A percentile compares a stretch with the other conserved stretches of the same genome.
These are phyloP conservation scores for Macroventuria anomochaeta DNA, from an alignment of 2,329 filamentous ascomycete species.

Conservation along the genomic window DNA sequence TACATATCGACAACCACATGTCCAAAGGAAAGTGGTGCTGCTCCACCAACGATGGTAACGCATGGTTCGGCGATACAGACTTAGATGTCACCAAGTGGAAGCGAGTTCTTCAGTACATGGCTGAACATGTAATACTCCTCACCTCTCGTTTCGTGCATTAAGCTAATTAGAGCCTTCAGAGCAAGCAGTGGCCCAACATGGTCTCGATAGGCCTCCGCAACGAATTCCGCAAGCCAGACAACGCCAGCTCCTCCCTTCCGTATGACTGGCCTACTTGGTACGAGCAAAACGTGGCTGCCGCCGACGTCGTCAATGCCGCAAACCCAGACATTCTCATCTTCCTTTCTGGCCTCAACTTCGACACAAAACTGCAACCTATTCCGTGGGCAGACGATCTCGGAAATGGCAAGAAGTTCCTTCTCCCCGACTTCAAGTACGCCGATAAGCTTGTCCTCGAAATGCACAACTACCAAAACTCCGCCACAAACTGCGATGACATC, in stretches of 20 bases:
- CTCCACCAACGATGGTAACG: conserved; percentile 58
- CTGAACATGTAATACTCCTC: conserved; percentile 53
- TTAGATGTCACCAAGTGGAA: conserved; percentile 67
- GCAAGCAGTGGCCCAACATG: conserved; percentile 56
- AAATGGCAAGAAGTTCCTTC: conserved; percentile 57
- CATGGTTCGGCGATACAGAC: conserved; percentile 65
- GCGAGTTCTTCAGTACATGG: conserved; percentile 67
- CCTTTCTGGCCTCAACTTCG: conserved; percentile 65
- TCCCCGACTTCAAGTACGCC: conserved; percentile 57
- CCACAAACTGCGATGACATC: conserved; percentile 57
- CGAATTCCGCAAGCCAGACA: conserved; percentile 51
- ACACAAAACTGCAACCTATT: conserved; percentile 62
- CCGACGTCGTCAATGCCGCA: conserved; percentile 58
- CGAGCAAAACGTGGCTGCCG: conserved; percentile 56
- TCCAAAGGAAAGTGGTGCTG: conserved; percentile 46
- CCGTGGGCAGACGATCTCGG: conserved; percentile 57
- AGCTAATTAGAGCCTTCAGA: conserved; percentile 17
- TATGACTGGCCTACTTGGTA: conserved; percentile 68
- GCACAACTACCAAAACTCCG: conserved; percentile 65
- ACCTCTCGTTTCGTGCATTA: neutral
- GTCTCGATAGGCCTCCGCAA: conserved; percentile 65
- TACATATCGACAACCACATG: conserved; percentile 48
- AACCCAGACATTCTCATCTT: conserved; percentile 64
- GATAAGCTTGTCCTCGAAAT: conserved; percentile 67
- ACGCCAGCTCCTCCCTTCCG: conserved; percentile 37